phyloP scores from a whole-genome alignment of 2,329 filamentous ascomycete species.

The Fusarium equiseti region DNA sequence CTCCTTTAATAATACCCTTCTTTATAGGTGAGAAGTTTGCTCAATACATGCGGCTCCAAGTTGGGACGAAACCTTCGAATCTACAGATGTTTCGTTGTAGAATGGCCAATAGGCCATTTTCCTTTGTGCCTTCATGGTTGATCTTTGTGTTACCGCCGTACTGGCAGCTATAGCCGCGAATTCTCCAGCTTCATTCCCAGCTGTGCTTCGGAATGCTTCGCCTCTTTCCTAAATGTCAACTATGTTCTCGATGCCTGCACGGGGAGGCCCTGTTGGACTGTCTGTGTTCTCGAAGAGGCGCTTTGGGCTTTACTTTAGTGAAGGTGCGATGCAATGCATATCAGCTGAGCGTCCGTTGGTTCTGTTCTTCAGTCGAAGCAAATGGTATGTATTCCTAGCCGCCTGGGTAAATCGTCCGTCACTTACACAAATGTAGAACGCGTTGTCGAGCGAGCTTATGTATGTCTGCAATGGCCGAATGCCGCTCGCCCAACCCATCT shows the following conservation, averaged over 20 bases:
- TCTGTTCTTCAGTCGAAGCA: slow-evolving; percentile 63
- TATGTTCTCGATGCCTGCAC: slow-evolving; percentile 65
- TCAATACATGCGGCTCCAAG: not conserved
- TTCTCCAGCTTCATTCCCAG: slow-evolving; percentile 62
- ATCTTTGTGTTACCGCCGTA: slow-evolving; percentile 46
- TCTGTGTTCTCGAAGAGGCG: slow-evolving; percentile 71
- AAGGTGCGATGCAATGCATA: slow-evolving; percentile 77
- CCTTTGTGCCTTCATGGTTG: slow-evolving; percentile 50
- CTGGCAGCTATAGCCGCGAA: slow-evolving; percentile 50
- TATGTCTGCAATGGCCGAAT: slow-evolving; percentile 66
- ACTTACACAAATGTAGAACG: slow-evolving; percentile 49
- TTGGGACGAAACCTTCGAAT: slow-evolving; percentile 7
- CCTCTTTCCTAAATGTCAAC: slow-evolving; percentile 71
- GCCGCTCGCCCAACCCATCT: slow-evolving; percentile 69
- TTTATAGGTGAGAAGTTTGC: slow-evolving; percentile 43
- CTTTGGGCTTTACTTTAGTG: slow-evolving; percentile 75
- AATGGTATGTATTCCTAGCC: slow-evolving; percentile 46
- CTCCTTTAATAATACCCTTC: slow-evolving; percentile 47
- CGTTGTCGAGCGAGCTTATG: slow-evolving; percentile 63
- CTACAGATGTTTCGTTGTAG: slow-evolving; percentile 58
- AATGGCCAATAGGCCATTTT: slow-evolving; percentile 56
- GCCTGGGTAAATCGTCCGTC: not conserved
- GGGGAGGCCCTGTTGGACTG: slow-evolving; percentile 67
- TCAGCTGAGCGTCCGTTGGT: slow-evolving; percentile 62
- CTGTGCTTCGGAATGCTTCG: slow-evolving; percentile 72